These are phyloP conservation scores for Chrysochromulina tobinii DNA, from an alignment of 78 protist species.

Conservation along the genomic window DNA sequence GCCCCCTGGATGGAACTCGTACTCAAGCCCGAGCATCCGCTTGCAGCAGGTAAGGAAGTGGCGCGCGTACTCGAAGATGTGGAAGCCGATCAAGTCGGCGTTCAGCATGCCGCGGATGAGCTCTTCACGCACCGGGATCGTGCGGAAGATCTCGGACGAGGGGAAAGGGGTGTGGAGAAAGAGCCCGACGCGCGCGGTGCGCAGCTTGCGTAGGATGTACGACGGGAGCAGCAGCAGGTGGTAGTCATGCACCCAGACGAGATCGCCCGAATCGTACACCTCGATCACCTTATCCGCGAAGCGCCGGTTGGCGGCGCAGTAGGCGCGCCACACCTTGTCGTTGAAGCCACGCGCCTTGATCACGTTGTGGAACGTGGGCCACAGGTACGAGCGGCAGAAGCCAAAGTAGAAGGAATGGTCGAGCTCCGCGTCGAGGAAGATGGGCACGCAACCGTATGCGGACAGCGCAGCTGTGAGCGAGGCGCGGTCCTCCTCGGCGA, in stretches of 20 bases:
- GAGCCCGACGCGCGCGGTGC: constrained; percentile 14
- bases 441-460: background rate
- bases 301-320: constrained; percentile 63
- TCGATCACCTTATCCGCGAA: constrained; percentile 61
- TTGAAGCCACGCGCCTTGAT: constrained; percentile 21
- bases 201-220: constrained; percentile 31
- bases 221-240: constrained; percentile 84
- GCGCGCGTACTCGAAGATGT: constrained; percentile 55
- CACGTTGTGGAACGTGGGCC: constrained; percentile 86
- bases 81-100: constrained; percentile 71
- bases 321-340: constrained; percentile 58
- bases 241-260: constrained; percentile 83
- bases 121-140: constrained; percentile 62
- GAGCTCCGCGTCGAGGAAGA: background rate
- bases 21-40: constrained; percentile 67
- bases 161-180: constrained; percentile 23
- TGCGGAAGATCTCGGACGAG: constrained; percentile 60
- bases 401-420: constrained; percentile 59
- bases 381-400: constrained; percentile 68
- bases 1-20: background rate
- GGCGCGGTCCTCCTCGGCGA: background rate
- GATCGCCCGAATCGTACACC: constrained; percentile 51
- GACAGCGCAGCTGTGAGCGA: background rate
- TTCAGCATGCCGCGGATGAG: constrained; percentile 70
- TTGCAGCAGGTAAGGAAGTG: constrained; percentile 78